Base-by-base conservation (phyloP, 352 stramenopile genomes). In the Thalassiosira exigua region DNA sequence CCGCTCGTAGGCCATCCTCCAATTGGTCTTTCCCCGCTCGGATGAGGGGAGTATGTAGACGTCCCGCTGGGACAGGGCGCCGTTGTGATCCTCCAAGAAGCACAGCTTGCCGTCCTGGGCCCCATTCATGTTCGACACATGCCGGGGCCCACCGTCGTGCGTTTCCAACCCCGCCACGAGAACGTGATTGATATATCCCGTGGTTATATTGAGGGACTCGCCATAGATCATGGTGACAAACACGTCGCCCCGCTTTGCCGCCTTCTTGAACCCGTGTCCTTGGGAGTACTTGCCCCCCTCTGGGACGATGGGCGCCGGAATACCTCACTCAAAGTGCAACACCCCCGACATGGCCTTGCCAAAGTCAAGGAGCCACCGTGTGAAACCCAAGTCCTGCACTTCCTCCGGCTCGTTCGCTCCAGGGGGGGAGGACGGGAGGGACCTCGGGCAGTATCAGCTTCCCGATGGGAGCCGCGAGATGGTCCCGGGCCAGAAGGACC, bases 291-390 rank as follows among this genome's bases (percentile, higher is more conserved):
- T n/a, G n/a, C n/a, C n/a, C 3, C 60, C 53, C 3, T 69, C 60
- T 46, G 79, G 79, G 5, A 82, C 65, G 56, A 84, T 84, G 7
- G 79, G 79, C 30, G 66, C 53, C 7, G 79, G 75, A 3, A 87
- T 39, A 17, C 79, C 75, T 11, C 70, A 52, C 26, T 79, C 69
- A 58, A 87, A 87, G 12, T 69, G 59, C 26, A 87, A 21, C 64
- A 84, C 69, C n/a, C 79, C 79, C 14, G 79, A 87, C 50, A 84
- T 69, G 12, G 48, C 69, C 53, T 69, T 76, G 3, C 74, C 79
- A 42, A 87, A 87, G 61, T 87, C 79, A 46, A 82, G 58, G 61
- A 87, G 72, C 79, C 79, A 87, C 27, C 79, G 21, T 42, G 74
- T 75, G 11, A 69, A 14, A 3, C 77, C 77, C 19, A 85, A 52